These are phyloP conservation scores for Aschersonia sp. DNA, from an alignment of 2,329 filamentous ascomycete genomes.

Conservation along the genomic window DNA sequence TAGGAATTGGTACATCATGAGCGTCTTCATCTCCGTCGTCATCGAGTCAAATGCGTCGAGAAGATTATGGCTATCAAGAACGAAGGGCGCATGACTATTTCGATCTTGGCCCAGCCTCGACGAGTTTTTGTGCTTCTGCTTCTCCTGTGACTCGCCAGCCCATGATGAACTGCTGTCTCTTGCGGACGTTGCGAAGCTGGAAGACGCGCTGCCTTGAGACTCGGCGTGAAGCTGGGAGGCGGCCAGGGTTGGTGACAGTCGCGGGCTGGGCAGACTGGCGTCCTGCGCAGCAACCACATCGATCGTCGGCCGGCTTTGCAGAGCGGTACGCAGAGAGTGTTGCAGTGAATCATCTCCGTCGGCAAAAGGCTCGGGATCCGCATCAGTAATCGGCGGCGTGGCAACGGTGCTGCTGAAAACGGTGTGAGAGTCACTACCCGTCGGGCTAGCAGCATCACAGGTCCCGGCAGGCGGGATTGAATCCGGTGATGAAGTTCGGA, in stretches of 20 bases:
- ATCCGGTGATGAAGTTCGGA: slow-evolving; percentile 19
- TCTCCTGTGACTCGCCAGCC: slow-evolving; percentile 27
- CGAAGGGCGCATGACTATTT: slow-evolving; percentile 10
- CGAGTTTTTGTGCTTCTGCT: slow-evolving; percentile 7
- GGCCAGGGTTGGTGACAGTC: slow-evolving; percentile 80
- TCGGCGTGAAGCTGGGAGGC: slow-evolving; percentile 43
- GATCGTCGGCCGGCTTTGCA: slow-evolving; percentile 37
- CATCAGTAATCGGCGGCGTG: slow-evolving; percentile 62
- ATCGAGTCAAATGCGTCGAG: slow-evolving; percentile 83
- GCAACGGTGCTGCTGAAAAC: slow-evolving; percentile 51
- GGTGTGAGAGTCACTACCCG: slow-evolving; percentile 40
- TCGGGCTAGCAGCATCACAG: slow-evolving; percentile 36
- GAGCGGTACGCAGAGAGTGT: slow-evolving; percentile 28
- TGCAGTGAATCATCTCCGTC: slow-evolving; percentile 35
- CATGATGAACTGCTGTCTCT: slow-evolving; percentile 16
- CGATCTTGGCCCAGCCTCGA: neutral
- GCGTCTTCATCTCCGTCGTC: slow-evolving; percentile 82
- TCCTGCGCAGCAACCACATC: slow-evolving; percentile 67
- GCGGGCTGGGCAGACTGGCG: slow-evolving; percentile 85
- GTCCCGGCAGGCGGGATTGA: slow-evolving; percentile 16
- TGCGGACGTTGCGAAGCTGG: slow-evolving; percentile 16
- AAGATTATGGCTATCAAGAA: slow-evolving; percentile 75
- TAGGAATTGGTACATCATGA: slow-evolving; percentile 92
- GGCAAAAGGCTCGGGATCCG: slow-evolving; percentile 48
- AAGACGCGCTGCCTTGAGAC: slow-evolving; percentile 22